A percentile compares a stretch with the other conserved stretches of the same genome.
Conservation (phyloP, 805 yeast species). For the Spencermartinsiella europaea region DNA sequence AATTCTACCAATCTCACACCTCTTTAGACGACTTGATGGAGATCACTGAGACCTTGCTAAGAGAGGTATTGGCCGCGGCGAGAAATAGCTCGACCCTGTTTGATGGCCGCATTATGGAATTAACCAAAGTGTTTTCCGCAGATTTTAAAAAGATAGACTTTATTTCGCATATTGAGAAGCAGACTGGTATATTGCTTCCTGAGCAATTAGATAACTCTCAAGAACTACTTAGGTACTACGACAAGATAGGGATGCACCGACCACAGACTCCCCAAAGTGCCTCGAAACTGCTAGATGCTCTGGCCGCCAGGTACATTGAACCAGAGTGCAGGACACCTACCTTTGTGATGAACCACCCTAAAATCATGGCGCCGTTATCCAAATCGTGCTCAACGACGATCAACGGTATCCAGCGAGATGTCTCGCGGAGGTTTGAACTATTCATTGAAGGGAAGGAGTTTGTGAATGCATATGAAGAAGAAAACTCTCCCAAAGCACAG, state of each 20-base stretch:
- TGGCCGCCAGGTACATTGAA: conserved; percentile 61
- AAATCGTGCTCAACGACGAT: conserved; percentile 44
- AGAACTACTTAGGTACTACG: conserved; percentile 39
- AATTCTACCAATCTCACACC: conserved; percentile 74
- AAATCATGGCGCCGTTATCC: conserved; percentile 79
- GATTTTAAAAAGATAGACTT: conserved; percentile 53
- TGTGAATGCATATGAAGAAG: conserved; percentile 94
- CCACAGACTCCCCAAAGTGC: conserved; percentile 32
- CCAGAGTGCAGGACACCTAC: conserved; percentile 61
- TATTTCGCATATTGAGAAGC: conserved; percentile 53
- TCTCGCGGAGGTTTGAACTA: conserved; percentile 75
- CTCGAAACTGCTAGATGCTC: conserved; percentile 57
- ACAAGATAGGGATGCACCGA: conserved; percentile 33
- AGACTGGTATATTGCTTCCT: conserved; percentile 50
- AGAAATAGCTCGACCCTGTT: conserved; percentile 1
- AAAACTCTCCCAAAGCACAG: conserved; percentile 79
- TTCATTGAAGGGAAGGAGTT: conserved; percentile 77
- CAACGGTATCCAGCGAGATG: conserved; percentile 30
- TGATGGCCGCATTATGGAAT: conserved; percentile 15
- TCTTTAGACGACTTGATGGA: conserved; percentile 60
- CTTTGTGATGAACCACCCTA: conserved; percentile 77
- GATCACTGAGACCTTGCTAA: conserved; percentile 56
- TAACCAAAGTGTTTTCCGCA: conserved; percentile 16
- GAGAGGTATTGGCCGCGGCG: conserved; percentile 32
- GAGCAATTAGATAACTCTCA: conserved; percentile 34